Evolutionary conservation across 1,284 basidiomycete genomes (phyloP).

Genomic region (Trichosporon sp.): DNA sequence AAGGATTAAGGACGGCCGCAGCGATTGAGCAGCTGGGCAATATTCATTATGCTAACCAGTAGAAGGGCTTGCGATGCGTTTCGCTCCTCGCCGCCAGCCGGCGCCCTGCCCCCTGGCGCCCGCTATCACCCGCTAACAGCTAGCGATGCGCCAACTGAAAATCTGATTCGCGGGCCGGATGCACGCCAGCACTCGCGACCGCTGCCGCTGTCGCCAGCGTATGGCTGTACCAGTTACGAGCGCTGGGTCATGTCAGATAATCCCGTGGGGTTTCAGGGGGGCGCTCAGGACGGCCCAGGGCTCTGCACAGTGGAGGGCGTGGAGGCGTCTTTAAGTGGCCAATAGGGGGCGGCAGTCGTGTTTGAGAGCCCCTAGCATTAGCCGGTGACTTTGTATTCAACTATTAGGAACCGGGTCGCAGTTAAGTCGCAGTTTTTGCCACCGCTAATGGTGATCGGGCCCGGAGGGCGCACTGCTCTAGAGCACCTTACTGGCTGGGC

Average conservation of each 20-base stretch:
- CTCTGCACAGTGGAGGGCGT: neutral
- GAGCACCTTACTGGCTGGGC: slow-evolving; percentile 71
- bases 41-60: no score
- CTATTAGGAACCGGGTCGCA: neutral
- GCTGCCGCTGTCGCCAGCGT: neutral
- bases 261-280: slow-evolving; percentile 13
- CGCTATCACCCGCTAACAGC: no score
- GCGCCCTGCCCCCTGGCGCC: neutral
- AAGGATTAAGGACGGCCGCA: neutral
- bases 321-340: neutral
- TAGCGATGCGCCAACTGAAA: neutral
- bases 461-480: slow-evolving; percentile 73
- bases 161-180: neutral
- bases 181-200: neutral
- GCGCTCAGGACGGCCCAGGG: neutral
- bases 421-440: neutral
- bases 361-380: neutral
- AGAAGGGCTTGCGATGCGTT: neutral
- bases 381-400: neutral
- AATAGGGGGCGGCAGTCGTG: neutral
- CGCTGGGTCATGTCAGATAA: slow-evolving; percentile 1
- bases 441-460: neutral
- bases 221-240: neutral
- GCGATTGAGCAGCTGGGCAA: neutral
- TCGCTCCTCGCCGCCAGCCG: neutral